These are phyloP conservation scores for Apocynum venetum DNA, from an alignment of 257 asterid genomes.

Conservation along the genomic window DNA sequence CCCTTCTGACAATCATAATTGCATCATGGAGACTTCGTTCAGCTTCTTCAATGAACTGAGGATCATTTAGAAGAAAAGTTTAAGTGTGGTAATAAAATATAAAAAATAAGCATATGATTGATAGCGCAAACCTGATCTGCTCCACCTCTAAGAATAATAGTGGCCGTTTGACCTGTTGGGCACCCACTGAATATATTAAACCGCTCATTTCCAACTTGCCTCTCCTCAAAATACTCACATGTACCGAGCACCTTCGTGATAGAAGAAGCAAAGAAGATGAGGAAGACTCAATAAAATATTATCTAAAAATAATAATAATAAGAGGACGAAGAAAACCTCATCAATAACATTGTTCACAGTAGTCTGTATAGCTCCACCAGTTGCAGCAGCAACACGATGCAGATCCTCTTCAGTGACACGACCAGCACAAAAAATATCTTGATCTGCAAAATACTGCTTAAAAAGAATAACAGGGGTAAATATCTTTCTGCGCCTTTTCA, in stretches of 20 bases:
- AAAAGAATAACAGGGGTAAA: not conserved
- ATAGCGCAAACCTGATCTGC: constrained; percentile 75
- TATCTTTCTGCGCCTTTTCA: not conserved
- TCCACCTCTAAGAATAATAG: constrained; percentile 94
- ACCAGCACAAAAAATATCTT: constrained; percentile 92
- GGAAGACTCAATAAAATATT: constrained; percentile 17
- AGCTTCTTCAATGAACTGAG: constrained; percentile 41
- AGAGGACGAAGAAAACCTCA: constrained; percentile 48
- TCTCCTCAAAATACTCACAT: constrained; percentile 84
- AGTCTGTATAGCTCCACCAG: constrained; percentile 89
- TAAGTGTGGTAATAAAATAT: constrained; percentile 7
- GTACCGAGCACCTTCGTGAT: constrained; percentile 65
- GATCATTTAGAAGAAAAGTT: constrained; percentile 21
- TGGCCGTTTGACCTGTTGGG: constrained; percentile 81
- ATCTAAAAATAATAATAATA: not conserved
- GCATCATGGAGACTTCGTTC: constrained; percentile 40
- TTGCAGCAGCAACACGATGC: constrained; percentile 83
- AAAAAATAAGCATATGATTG: not conserved
- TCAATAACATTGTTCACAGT: constrained; percentile 81
- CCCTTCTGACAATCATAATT: constrained; percentile 55
- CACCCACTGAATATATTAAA: constrained; percentile 92
- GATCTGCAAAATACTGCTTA: constrained; percentile 85
- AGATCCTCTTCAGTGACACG: constrained; percentile 91
- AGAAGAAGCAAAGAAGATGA: not conserved
- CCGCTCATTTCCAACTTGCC: constrained; percentile 92